A percentile compares a stretch with the other conserved stretches of the same genome.
These are phyloP conservation scores for Cryptosporidium baileyi DNA, from an alignment of 169 alveolate species.

Conservation along the genomic window DNA sequence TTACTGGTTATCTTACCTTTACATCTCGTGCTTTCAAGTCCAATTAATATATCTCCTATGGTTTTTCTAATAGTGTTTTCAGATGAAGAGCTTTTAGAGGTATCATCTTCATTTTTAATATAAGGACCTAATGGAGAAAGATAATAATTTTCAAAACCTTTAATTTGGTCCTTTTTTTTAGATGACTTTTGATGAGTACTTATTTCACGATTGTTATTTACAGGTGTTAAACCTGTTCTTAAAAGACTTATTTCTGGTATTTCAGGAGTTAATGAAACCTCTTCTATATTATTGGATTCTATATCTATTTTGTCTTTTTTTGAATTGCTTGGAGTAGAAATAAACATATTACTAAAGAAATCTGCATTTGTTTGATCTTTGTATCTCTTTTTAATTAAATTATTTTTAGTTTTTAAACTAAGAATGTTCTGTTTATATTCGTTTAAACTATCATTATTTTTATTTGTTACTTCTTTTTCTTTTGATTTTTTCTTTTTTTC, in stretches of 20 bases:
- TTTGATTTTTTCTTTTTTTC: background rate
- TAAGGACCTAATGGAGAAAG: constrained; percentile 11
- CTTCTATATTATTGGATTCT: background rate
- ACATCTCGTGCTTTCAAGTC: background rate
- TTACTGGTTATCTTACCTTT: background rate
- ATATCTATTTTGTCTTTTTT: background rate
- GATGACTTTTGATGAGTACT: background rate
- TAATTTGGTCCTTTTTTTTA: constrained; percentile 15
- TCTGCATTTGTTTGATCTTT: background rate
- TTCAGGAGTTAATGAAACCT: background rate
- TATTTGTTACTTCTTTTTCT: background rate
- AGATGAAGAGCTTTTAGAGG: constrained; percentile 9
- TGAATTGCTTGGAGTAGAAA: constrained; percentile 17
- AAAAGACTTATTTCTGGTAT: background rate
- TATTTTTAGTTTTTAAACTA: constrained; percentile 12
- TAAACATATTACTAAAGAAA: constrained; percentile 14
- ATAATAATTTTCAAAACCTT: background rate
- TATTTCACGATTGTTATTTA: background rate
- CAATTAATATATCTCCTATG: constrained; percentile 17
- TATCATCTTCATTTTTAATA: constrained; percentile 24
- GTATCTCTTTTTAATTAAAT: constrained; percentile 16
- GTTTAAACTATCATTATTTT: background rate
- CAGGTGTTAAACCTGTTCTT: constrained; percentile 50
- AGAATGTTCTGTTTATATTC: constrained; percentile 5
- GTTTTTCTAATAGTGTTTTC: constrained; percentile 4